These are phyloP conservation scores for Haplographium delicatum DNA, from an alignment of 495 filamentous ascomycete species.

Conservation along the genomic window DNA sequence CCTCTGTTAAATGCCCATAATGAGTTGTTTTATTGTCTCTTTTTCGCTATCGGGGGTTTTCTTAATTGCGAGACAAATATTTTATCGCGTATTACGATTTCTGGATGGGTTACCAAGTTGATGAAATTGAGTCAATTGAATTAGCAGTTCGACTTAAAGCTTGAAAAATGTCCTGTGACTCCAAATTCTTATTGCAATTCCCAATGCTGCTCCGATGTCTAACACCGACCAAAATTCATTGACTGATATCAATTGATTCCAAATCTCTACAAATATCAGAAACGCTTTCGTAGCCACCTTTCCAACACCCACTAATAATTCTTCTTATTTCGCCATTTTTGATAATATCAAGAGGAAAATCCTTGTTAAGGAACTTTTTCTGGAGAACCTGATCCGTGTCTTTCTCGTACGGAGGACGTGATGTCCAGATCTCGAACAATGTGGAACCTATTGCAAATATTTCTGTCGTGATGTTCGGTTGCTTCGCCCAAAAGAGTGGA, in stretches of 20 bases:
- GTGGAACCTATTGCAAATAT: constrained; percentile 3
- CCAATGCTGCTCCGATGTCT: not conserved
- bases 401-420: not conserved
- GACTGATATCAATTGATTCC: not conserved
- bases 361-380: not conserved
- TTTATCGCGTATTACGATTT: too few relatives aligned
- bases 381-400: not conserved
- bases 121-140: too few relatives aligned
- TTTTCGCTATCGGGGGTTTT: too few relatives aligned
- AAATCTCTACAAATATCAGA: constrained; percentile 1
- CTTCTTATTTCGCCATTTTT: not conserved
- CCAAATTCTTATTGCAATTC: not conserved
- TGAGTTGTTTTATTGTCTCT: too few relatives aligned
- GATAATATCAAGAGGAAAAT: constrained; percentile 1
- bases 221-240: not conserved
- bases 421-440: constrained; percentile 2
- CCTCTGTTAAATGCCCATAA: too few relatives aligned
- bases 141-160: too few relatives aligned
- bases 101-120: too few relatives aligned
- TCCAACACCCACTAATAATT: not conserved
- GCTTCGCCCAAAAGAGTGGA: not conserved
- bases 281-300: not conserved
- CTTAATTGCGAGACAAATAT: too few relatives aligned
- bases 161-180: too few relatives aligned
- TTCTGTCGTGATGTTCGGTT: not conserved